Conservation (phyloP, 345 rosid genomes). For the Rhodamnia rubescens region DNA sequence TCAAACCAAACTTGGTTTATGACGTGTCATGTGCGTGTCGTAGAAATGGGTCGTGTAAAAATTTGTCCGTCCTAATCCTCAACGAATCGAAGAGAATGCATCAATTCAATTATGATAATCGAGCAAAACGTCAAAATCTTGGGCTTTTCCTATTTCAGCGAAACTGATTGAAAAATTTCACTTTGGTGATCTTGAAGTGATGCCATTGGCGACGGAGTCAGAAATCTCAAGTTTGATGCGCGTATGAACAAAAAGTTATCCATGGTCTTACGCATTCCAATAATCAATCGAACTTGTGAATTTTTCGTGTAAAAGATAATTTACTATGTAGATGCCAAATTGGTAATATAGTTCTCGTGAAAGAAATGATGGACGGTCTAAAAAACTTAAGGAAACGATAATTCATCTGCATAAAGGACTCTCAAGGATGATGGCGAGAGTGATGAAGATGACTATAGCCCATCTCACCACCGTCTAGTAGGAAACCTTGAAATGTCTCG, state of each 20-base stretch:
- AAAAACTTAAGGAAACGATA: neutral
- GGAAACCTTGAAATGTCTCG: too few species aligned
- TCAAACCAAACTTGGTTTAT: too few species aligned
- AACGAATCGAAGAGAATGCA: neutral
- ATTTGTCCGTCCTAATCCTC: too few species aligned
- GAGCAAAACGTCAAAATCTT: neutral
- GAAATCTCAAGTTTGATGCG: neutral
- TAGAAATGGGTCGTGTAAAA: too few species aligned
- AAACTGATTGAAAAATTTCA: neutral
- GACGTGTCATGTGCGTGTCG: too few species aligned
- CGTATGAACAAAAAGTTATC: neutral
- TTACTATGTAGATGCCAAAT: neutral
- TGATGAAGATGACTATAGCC: too few species aligned
- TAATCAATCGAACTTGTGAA: neutral
- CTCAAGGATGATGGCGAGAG: too few species aligned
- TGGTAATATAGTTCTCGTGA: neutral
- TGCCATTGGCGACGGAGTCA: neutral
- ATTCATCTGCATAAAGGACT: too few species aligned
- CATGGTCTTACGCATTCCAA: neutral
- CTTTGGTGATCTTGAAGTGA: neutral
- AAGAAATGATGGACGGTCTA: neutral
- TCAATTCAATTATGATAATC: neutral
- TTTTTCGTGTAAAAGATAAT: neutral
- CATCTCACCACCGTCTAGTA: too few species aligned
- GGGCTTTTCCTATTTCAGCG: neutral